Base-by-base conservation (phyloP, 352 stramenopile genomes). In the Globisporangium radiosum region DNA sequence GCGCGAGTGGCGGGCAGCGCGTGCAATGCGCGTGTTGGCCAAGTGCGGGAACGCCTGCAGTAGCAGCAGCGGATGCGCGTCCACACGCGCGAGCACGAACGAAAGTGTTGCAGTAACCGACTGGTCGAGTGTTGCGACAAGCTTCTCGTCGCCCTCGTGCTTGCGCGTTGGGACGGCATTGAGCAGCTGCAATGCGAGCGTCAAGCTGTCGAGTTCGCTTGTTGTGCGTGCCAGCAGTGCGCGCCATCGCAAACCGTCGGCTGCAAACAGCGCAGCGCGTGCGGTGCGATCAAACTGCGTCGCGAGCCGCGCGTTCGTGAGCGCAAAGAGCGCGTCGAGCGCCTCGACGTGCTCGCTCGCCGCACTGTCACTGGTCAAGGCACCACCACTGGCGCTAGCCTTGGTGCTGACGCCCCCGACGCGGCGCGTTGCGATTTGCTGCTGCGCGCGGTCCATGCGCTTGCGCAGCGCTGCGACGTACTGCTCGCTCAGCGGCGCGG, bases 11-110 rank as follows among this genome's bases (percentile, higher is more conserved):
- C 80, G 71, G 39, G 61, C 72, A 7, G 69, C 39, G 11, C 73
- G 69, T 9, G 75, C 66, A 47, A 87, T 74, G 42, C 65, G 66
- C 39, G 82, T 64, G 40, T 81, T 87, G 6, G 71, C 66, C 38
- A 87, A 58, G 53, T 83, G 71, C 13, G 75, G 77, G 42, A 78
- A 69, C 53, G 78, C 70, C 13, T 81, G 64, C 9, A 87, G 69
- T 44, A 87, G 42, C 43, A 87, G 45, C 45, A 87, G 56, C 13
- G 77, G 69, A 49, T 87, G 65, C 4, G 59, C 54, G 42, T 71
- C 57, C 11, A 63, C 52, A 25, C 78, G 65, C 25, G 59, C 56
- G 33, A 58, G 66, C 37, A 87, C 54, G 17, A 85, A 84, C 36
- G 54, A 42, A 19, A 78, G 7, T 17, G 83, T 47, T 25, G 56